These are phyloP conservation scores for Nemophila menziesii DNA, from an alignment of 257 asterid genomes.

Conservation along the genomic window DNA sequence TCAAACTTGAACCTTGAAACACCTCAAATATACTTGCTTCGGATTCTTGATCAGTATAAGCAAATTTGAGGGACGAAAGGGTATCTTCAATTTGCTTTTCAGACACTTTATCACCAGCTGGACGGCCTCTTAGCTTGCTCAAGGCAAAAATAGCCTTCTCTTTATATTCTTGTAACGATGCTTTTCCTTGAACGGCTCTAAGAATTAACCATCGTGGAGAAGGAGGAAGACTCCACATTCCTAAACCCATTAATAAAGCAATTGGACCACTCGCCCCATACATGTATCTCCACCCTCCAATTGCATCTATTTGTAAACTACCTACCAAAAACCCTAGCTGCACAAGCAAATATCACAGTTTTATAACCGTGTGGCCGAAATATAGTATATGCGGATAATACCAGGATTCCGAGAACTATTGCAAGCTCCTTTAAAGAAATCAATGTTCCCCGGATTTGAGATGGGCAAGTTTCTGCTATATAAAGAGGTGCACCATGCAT, in stretches of 20 bases:
- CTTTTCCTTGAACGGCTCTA: conserved; percentile 89
- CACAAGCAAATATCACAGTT: conserved; percentile 18
- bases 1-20: conserved; percentile 80
- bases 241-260: conserved; percentile 79
- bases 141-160: conserved; percentile 70
- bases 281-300: conserved; percentile 99
- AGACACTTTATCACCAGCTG: conserved; percentile 49
- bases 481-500: conserved; percentile 99
- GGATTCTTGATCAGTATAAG: conserved; percentile 57
- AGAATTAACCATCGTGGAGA: conserved; percentile 98
- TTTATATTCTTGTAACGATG: conserved; percentile 61
- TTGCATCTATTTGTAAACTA: conserved; percentile 50
- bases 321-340: conserved; percentile 91
- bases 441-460: conserved; percentile 93
- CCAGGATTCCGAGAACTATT: conserved; percentile 93
- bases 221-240: conserved; percentile 88
- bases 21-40: conserved; percentile 64
- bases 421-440: conserved; percentile 94
- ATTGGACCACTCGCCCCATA: conserved; percentile 77
- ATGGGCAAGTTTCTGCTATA: conserved; percentile 93
- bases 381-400: conserved; percentile 18
- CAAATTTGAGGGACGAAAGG: conserved; percentile 55
- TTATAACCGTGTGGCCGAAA: too few species aligned
- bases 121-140: conserved; percentile 70
- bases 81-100: conserved; percentile 79